These are phyloP conservation scores for Mercurialis annua DNA, from an alignment of 345 rosid species.

Conservation along the genomic window DNA sequence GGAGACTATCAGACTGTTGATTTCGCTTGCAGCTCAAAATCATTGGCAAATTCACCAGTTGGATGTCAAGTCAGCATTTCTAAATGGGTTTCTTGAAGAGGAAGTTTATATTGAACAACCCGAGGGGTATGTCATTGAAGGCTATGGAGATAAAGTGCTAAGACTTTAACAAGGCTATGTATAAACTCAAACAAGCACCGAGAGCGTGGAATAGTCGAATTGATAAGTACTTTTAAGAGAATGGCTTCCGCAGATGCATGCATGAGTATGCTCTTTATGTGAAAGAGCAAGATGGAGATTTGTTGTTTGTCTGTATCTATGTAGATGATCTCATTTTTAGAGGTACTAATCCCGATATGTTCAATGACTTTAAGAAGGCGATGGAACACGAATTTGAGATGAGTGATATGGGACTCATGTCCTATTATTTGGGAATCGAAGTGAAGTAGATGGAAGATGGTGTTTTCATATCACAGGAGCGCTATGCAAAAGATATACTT, in stretches of 20 bases:
- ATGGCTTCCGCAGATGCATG: neutral
- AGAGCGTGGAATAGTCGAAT: neutral
- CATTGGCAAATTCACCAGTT: neutral
- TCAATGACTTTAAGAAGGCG: neutral
- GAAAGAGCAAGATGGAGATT: neutral
- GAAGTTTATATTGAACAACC: no score
- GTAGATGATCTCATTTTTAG: neutral
- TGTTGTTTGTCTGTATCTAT: neutral
- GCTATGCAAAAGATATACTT: neutral
- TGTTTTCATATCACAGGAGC: no score
- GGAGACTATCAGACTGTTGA: neutral
- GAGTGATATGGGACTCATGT: no score
- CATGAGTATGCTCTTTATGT: neutral
- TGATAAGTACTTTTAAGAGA: neutral
- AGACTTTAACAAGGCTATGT: no score
- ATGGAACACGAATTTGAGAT: neutral
- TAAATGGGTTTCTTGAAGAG: no score
- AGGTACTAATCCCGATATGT: neutral
- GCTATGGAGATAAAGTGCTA: constrained; percentile 2
- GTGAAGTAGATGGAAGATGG: no score
- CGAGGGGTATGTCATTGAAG: neutral
- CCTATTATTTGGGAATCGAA: no score
- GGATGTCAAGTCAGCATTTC: neutral
- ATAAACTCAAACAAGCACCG: neutral
- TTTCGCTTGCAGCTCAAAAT: neutral